Base-by-base conservation (phyloP, 1,139 yeast species). In the Geotrichum fermentans region DNA sequence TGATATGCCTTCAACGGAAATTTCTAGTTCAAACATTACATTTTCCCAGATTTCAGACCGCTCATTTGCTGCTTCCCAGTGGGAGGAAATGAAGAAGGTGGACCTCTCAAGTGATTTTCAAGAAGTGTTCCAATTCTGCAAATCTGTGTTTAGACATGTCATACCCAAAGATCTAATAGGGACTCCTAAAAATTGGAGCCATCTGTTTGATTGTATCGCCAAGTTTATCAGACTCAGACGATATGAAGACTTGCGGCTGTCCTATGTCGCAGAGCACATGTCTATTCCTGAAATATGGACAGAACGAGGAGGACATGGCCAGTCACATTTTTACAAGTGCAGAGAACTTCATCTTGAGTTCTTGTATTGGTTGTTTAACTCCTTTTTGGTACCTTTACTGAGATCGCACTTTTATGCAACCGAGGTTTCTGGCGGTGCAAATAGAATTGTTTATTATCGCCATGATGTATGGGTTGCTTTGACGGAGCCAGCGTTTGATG, bases 391-490 rank as follows among this genome's bases (percentile, higher is more conserved):
- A 6, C 72, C 71, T 13, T 56, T 87, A 1, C 55, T 86, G 0
- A 64, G 70, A 0, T 64, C 74, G 0, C 79, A 78, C 58, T 90
- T 90, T 72, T 83, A 84, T 60, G 80, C 83, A 2, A 80, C 92
- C 0, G 83, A 80, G 47, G 63, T 49, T 28, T 56, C 54, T 40
- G 55, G 74, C 0, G 71, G 81, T 1, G 73, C 75, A 2, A 59
- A 56, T 40, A 61, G 67, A 4, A 54, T 75, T 0, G 55, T 73
- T 1, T 87, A 73, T 61, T 87, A 76, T 59, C 74, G 83, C 13
- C 89, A 81, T 46, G 70, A 67, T 24, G 64, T 69, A 0, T 90
- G 97, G 96, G 59, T 58, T 7, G 50, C 50, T 11, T 60, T 80
- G 5, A 66, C 79, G 2, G 45, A 50, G 10, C 43, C 50, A 7